Percentiles rank a stretch among this genome's conserved stretches.
Conservation (phyloP, 176 grass and related monocot genomes). For the Eleusine indica region DNA sequence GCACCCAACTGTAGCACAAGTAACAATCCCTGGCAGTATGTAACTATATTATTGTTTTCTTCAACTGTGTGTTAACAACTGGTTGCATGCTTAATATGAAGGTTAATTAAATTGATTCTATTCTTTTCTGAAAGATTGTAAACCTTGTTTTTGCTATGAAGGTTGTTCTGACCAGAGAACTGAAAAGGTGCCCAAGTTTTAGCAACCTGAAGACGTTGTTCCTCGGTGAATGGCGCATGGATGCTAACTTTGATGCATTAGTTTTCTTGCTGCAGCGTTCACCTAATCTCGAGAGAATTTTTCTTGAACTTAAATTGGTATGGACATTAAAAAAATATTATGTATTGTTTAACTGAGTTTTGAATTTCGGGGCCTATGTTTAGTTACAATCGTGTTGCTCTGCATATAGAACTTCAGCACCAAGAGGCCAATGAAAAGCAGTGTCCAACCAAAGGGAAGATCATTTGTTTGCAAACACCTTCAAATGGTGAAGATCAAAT, state of each 20-base stretch:
- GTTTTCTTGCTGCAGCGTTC: conserved; percentile 31
- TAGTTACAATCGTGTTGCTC: background rate
- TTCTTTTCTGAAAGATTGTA: conserved; percentile 3
- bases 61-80: background rate
- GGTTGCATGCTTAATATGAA: background rate
- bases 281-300: conserved; percentile 40
- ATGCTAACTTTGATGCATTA: conserved; percentile 10
- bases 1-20: background rate
- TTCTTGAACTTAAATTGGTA: conserved; percentile 40
- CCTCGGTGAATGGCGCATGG: conserved; percentile 44
- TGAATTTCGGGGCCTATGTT: background rate
- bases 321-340: background rate
- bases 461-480: conserved; percentile 33
- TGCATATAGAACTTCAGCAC: background rate
- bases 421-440: background rate
- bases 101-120: background rate
- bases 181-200: conserved; percentile 22
- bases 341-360: background rate
- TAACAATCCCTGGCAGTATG: background rate
- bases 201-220: conserved; percentile 38
- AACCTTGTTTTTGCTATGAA: conserved; percentile 23
- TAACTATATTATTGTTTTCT: background rate
- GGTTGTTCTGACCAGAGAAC: conserved; percentile 25
- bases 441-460: background rate
- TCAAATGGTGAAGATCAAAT: conserved; percentile 36